Base-by-base conservation (phyloP, 2,329 filamentous ascomycete species). In the Arthrobotrys megalospora region DNA sequence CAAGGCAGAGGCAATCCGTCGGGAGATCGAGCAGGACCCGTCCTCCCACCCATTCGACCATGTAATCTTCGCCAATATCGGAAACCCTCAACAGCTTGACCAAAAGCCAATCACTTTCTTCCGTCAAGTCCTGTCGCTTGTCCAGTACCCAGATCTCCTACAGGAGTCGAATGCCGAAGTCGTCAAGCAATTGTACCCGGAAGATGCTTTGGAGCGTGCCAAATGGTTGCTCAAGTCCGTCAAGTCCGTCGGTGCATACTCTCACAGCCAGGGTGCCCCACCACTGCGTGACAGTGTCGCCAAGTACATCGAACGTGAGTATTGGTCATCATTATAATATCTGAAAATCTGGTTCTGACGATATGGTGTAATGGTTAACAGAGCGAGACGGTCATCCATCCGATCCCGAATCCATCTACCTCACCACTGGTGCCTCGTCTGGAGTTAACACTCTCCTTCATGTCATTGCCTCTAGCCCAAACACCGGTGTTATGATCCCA, bases 31-130 rank as follows among this genome's bases (percentile, higher is more conserved):
- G 80, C 89, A 88, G 82, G 88, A 84, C 83, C 80, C 77, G 1
- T 80, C 80, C 75, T 84, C 84, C 83, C 88, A 98, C 63, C 95
- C 96, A 60, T 99, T 99, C 85, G 88, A 93, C 82, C 89, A 93
- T 77, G 91, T 99, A 85, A 95, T 99, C 86, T 94, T 93, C 80
- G 96, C 96, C 86, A 99, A 99, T 87, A 99, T 99, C 83, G 96
- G 96, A 83, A 99, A 99, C 87, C 96, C 96, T 3, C 96, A 99
- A 86, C 96, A 99, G 86, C 90, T 99, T 80, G 96, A 97, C 86
- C 96, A 99, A 88, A 96, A 98, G 88, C 96, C 96, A 83, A 95
- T 99, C 83, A 99, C 96, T 81, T 99, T 97, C 88, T 97, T 99
- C 90, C 91, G 96, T 82, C 95, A 99, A 86, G 96, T 99, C 32